phyloP scores from a whole-genome alignment of 345 rosid genomes.

The Arabis hirsuta region DNA sequence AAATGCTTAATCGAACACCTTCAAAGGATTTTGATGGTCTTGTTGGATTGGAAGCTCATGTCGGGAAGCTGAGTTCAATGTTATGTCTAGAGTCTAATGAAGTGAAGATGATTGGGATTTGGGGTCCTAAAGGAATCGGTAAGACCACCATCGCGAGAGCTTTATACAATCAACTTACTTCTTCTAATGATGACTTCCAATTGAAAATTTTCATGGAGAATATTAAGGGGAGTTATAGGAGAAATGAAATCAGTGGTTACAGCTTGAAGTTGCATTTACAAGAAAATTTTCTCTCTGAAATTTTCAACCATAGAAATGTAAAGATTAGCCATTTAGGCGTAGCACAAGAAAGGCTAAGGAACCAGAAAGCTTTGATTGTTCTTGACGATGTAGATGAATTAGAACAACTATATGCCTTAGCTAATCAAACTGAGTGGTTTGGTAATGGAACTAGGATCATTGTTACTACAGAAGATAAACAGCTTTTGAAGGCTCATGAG shows the following conservation, averaged over 20 bases:
- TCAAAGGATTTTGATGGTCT: background rate
- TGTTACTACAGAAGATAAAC: constrained; percentile 56
- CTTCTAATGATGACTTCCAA: background rate
- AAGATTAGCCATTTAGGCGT: constrained; percentile 21
- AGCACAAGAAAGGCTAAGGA: constrained; percentile 15
- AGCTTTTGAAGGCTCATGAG: constrained; percentile 30
- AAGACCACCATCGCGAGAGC: constrained; percentile 22
- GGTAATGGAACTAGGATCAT: constrained; percentile 55
- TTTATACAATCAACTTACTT: constrained; percentile 16
- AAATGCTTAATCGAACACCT: background rate
- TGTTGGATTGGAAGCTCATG: constrained; percentile 23
- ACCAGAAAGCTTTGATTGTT: constrained; percentile 46
- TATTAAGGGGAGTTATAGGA: background rate
- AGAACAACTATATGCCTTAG: constrained; percentile 52
- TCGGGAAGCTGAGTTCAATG: background rate
- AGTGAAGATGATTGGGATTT: constrained; percentile 24
- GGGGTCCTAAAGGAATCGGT: constrained; percentile 27
- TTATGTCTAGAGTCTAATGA: constrained; percentile 1
- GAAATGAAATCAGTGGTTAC: background rate
- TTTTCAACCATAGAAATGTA: constrained; percentile 7
- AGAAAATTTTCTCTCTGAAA: constrained; percentile 5
- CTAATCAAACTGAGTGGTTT: constrained; percentile 50
- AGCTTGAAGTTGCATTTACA: background rate
- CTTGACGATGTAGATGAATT: constrained; percentile 60
- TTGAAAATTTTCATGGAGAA: constrained; percentile 19